Conservation (phyloP, 2,329 filamentous ascomycete genomes). For the Diaporthe aspalathi region DNA sequence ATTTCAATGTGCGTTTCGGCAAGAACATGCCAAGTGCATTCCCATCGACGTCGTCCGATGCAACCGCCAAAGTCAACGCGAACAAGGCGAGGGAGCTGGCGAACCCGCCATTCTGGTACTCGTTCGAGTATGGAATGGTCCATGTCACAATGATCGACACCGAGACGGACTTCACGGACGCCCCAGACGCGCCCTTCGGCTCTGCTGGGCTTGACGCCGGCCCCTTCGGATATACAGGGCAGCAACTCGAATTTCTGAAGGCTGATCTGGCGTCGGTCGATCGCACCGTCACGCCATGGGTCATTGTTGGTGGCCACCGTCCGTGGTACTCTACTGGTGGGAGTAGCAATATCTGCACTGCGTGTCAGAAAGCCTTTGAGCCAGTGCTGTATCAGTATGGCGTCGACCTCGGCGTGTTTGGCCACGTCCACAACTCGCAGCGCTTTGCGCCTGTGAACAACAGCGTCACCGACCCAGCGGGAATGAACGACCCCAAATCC, state of each 20-base stretch:
- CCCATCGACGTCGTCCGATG: conserved; percentile 58
- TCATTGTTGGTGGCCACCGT: conserved; percentile 57
- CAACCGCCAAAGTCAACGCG: conserved; percentile 55
- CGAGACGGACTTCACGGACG: conserved; percentile 65
- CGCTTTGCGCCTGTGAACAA: conserved; percentile 58
- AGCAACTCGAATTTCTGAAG: conserved; percentile 66
- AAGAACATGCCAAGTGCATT: conserved; percentile 64
- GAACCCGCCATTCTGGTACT: conserved; percentile 69
- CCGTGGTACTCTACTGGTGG: conserved; percentile 59
- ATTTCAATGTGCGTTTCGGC: conserved; percentile 67
- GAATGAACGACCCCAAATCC: conserved; percentile 51
- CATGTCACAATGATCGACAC: conserved; percentile 67
- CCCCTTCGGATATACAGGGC: conserved; percentile 59
- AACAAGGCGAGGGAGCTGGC: conserved; percentile 57
- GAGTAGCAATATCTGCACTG: conserved; percentile 49
- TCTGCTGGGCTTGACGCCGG: conserved; percentile 57
- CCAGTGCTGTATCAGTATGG: conserved; percentile 65
- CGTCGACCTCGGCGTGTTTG: conserved; percentile 67
- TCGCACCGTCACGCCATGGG: conserved; percentile 65
- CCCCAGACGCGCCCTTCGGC: conserved; percentile 57
- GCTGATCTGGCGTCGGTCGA: conserved; percentile 68
- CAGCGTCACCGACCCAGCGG: conserved; percentile 50
- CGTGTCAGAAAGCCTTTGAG: conserved; percentile 66
- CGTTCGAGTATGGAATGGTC: conserved; percentile 68
- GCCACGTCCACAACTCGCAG: conserved; percentile 69